These are phyloP conservation scores for Laburnicola sp. DNA, from an alignment of 2,329 filamentous ascomycete species.

Conservation along the genomic window DNA sequence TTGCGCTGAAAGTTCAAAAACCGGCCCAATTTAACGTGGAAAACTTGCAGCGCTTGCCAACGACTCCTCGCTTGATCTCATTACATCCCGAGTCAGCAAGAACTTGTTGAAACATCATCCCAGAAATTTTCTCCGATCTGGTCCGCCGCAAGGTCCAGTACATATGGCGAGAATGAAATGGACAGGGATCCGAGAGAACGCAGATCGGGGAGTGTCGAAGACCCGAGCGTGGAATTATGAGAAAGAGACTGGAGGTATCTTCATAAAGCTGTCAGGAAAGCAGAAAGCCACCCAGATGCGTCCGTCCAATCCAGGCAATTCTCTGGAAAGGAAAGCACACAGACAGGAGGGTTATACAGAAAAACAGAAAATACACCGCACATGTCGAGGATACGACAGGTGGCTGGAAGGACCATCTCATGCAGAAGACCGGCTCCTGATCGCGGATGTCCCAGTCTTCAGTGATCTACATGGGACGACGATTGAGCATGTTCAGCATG, in stretches of 20 bases:
- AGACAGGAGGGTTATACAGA: conserved; percentile 9
- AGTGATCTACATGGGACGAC: conserved; percentile 40
- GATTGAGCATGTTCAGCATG: conserved; percentile 50
- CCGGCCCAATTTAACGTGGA: conserved; percentile 7
- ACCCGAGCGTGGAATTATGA: not conserved
- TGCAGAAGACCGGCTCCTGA: conserved; percentile 38
- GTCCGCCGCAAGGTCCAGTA: not conserved
- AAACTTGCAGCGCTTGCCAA: conserved; percentile 8
- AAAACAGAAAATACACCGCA: conserved; percentile 7
- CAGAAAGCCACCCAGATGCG: conserved; percentile 16
- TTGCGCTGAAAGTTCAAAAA: conserved; percentile 5
- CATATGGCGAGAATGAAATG: not conserved
- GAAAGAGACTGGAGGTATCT: conserved; percentile 7
- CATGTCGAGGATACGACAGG: not conserved
- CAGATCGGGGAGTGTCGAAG: not conserved
- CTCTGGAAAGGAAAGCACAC: not conserved
- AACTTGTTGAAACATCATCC: conserved; percentile 11
- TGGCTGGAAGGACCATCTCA: conserved; percentile 17
- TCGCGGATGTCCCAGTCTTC: conserved; percentile 11
- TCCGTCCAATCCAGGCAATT: not conserved
- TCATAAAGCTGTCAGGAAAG: conserved; percentile 16
- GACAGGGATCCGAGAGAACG: not conserved
- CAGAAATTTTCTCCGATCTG: not conserved
- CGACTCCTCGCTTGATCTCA: conserved; percentile 9
- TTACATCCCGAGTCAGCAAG: not conserved